A percentile compares a stretch with the other conserved stretches of the same genome.
Evolutionary conservation across 1,284 basidiomycete species (phyloP).

Genomic region (Ganoderma sp.): DNA sequence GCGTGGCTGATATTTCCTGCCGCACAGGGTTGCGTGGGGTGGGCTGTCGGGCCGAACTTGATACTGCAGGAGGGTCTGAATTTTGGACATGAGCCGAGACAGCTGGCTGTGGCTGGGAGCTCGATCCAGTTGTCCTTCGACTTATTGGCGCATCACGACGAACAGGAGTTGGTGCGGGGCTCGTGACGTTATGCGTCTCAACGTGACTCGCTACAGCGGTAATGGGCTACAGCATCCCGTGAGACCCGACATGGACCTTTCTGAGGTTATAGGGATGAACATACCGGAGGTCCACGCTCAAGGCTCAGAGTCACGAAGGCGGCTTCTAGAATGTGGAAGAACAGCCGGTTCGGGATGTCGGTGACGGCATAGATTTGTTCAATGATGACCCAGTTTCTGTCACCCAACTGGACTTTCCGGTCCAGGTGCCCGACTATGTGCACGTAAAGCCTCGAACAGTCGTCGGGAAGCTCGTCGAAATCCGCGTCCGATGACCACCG

Average conservation of each 20-base stretch:
- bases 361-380: slow-evolving; percentile 52
- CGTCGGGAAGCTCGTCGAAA: slow-evolving; percentile 9
- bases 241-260: background rate
- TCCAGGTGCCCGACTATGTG: slow-evolving; percentile 32
- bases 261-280: background rate
- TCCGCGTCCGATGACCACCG: slow-evolving; percentile 22
- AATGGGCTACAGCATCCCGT: background rate
- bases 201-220: background rate
- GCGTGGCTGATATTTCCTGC: background rate
- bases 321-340: slow-evolving; percentile 62
- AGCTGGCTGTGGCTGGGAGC: background rate
- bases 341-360: slow-evolving; percentile 60
- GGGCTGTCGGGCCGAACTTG: background rate
- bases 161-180: background rate
- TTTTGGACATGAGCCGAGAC: background rate
- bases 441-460: slow-evolving; percentile 33
- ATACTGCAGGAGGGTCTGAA: background rate
- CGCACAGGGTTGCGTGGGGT: background rate
- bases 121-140: background rate
- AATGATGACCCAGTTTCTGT: slow-evolving; percentile 51
- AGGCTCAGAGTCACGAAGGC: slow-evolving; percentile 50
- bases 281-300: slow-evolving; percentile 41
- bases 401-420: background rate
- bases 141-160: background rate
- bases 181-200: background rate